Base-by-base conservation (phyloP, 768 basidiomycete species). In the Podaxis carcinomalis region DNA sequence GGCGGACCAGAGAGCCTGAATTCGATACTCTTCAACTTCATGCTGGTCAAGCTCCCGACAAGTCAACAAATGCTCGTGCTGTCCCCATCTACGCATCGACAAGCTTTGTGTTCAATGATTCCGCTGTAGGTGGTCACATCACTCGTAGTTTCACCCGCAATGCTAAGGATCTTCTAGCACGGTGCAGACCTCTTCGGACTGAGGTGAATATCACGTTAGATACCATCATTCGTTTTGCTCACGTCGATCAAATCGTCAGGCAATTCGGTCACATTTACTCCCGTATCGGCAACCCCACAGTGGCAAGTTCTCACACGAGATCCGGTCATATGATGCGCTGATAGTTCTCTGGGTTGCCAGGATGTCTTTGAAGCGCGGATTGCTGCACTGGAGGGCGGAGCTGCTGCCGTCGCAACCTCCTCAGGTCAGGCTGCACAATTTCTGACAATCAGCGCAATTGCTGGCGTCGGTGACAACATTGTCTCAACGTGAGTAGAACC, bases 21-120 rank as follows among this genome's bases (percentile, higher is more conserved):
- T 91, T 92, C 66, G 89, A 92, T 67, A 92, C 90, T 1, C 76
- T 92, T 51, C 89, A 91, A 71, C 77, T 92, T 4, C 91, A 93
- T 68, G 91, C 85, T 16, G 91, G 91, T 1, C 87, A 90, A 63
- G 73, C 72, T 11, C 80, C 82, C 10, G 89, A 90, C 72, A 70
- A 82, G 0, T 69, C 85, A 1, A 89, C 87, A 0, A 85, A 88
- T 59, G 87, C 92, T 3, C 82, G 90, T 2, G 92, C 90, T 2
- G 83, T 84, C 0, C 92, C 92, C 0, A 91, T 93, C 67, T 92
- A 91, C 61, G 84, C 88, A 0, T 75, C 86, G 13, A 87, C 88
- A 3, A 85, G 84, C 65, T 92, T 85, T 63, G 83, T 84, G 19
- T 92, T 91, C 78, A 85, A 91, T 66, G 76, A 88, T 68, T 84